A percentile compares a stretch with the other conserved stretches of the same genome.
Evolutionary conservation across 2,329 filamentous ascomycete species (phyloP).

Genomic region (Trichocomaceae sp.): DNA sequence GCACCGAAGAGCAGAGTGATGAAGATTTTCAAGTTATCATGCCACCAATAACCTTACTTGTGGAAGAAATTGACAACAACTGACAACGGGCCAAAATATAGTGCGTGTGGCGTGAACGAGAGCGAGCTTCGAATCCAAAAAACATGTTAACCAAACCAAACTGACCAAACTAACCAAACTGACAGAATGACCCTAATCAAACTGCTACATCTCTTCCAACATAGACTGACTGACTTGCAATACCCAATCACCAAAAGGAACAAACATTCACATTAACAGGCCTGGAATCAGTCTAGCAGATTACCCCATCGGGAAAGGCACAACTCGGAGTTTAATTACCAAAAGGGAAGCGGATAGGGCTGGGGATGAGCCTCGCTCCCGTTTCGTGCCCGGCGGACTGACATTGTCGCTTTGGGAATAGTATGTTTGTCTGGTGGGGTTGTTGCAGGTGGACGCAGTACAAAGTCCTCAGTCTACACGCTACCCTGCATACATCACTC

Average conservation of each 20-base stretch:
- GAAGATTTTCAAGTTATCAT: background rate
- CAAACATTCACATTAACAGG: background rate
- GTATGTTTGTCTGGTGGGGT: too few species aligned
- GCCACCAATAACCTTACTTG: too few species aligned
- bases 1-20: background rate
- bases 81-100: too few species aligned
- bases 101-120: too few species aligned
- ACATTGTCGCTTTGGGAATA: too few species aligned
- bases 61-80: background rate
- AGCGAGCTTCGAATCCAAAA: too few species aligned
- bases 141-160: too few species aligned
- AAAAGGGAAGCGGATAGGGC: constrained; percentile 1
- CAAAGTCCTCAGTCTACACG: too few species aligned
- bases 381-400: background rate
- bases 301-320: background rate
- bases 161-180: too few species aligned
- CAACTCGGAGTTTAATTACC: constrained; percentile 2
- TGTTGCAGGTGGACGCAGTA: too few species aligned
- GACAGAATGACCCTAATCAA: background rate
- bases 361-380: background rate
- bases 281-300: background rate
- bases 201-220: background rate
- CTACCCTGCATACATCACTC: too few species aligned
- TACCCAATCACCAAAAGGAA: background rate
- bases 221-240: background rate